These are phyloP conservation scores for Buddleja alternifolia DNA, from an alignment of 257 asterid genomes.

Conservation along the genomic window DNA sequence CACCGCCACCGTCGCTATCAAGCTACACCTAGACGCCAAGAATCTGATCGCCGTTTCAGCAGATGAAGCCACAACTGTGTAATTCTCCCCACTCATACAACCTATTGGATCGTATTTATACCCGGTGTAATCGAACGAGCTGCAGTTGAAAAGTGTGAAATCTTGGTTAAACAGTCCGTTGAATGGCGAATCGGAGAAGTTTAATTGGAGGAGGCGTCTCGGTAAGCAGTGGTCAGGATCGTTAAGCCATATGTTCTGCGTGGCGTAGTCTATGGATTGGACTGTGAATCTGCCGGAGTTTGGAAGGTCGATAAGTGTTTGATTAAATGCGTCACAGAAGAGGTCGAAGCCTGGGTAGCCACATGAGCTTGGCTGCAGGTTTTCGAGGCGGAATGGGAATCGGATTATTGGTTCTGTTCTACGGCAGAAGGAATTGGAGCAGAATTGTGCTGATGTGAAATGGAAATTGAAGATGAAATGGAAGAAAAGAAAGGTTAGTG, in stretches of 20 bases:
- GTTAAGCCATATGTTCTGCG: conserved; percentile 54
- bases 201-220: conserved; percentile 45
- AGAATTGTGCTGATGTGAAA: conserved; percentile 13
- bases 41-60: conserved; percentile 20
- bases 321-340: conserved; percentile 40
- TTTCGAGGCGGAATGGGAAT: conserved; percentile 56
- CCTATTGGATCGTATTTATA: conserved; percentile 38
- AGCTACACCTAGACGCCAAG: conserved; percentile 38
- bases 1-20: conserved; percentile 44
- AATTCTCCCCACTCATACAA: conserved; percentile 53
- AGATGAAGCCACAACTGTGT: conserved; percentile 53
- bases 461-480: background rate
- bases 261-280: conserved; percentile 42
- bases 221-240: conserved; percentile 63
- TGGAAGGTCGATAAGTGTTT: conserved; percentile 45
- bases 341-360: conserved; percentile 65
- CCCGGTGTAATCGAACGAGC: conserved; percentile 32
- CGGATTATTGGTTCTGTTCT: conserved; percentile 44
- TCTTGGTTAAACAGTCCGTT: conserved; percentile 32
- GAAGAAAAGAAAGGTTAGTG: conserved; percentile 2
- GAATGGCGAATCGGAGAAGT: conserved; percentile 61
- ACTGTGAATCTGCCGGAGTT: conserved; percentile 43
- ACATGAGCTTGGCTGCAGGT: conserved; percentile 41
- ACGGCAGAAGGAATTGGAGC: conserved; percentile 41
- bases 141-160: conserved; percentile 54